Evolutionary conservation across 345 rosid species (phyloP).

Genomic region (Bruguiera sexangula): DNA sequence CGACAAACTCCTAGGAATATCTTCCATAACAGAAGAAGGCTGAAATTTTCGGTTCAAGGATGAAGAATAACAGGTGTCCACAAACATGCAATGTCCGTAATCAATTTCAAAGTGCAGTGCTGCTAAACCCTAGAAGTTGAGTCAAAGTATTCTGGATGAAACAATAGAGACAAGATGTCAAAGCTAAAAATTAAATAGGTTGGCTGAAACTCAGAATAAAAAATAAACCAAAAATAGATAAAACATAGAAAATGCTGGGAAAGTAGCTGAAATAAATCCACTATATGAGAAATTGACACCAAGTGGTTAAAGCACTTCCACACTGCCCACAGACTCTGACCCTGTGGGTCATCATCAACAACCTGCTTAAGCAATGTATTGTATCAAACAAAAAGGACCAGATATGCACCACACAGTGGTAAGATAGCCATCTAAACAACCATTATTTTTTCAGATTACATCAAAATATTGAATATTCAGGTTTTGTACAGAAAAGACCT

Average conservation of each 20-base stretch:
- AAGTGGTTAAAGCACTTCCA: slow-evolving; percentile 12
- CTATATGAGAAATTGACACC: slow-evolving; percentile 12
- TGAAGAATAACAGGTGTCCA: slow-evolving; percentile 17
- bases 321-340: slow-evolving; percentile 8
- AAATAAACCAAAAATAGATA: neutral
- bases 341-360: slow-evolving; percentile 4
- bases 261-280: slow-evolving; percentile 6
- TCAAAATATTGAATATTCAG: slow-evolving; percentile 4
- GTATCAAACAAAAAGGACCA: neutral
- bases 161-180: neutral
- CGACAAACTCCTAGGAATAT: slow-evolving; percentile 45
- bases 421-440: slow-evolving; percentile 5
- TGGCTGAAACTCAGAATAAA: neutral
- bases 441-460: slow-evolving; percentile 7
- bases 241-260: slow-evolving; percentile 10
- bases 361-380: neutral
- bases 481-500: neutral
- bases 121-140: slow-evolving; percentile 9
- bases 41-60: slow-evolving; percentile 26
- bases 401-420: neutral
- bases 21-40: slow-evolving; percentile 47
- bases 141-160: neutral
- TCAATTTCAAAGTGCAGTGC: slow-evolving; percentile 14
- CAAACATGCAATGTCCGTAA: slow-evolving; percentile 18
- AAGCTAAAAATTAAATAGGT: neutral